These are phyloP conservation scores for Ramichloridium luteum DNA, from an alignment of 2,329 filamentous ascomycete species.

Conservation along the genomic window DNA sequence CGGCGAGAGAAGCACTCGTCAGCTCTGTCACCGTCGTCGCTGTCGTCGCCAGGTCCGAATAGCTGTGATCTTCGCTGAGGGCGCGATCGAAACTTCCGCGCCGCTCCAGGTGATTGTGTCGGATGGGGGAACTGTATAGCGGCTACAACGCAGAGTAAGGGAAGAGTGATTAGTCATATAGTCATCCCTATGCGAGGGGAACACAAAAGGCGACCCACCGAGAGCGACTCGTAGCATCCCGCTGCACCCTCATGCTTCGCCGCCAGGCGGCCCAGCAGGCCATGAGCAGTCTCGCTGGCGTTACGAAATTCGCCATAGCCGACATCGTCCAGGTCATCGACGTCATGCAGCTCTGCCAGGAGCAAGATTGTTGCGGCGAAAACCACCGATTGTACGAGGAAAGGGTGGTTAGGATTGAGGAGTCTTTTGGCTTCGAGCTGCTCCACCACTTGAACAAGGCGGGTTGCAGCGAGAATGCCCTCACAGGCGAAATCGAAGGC, in stretches of 20 bases:
- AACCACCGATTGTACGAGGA: slow-evolving; percentile 9
- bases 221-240: slow-evolving; percentile 10
- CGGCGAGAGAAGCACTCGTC: too few relatives aligned
- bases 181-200: too few relatives aligned
- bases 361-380: slow-evolving; percentile 10
- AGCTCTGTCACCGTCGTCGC: too few relatives aligned
- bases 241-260: slow-evolving; percentile 7
- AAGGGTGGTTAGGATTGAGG: slow-evolving; percentile 11
- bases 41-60: too few relatives aligned
- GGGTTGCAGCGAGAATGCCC: slow-evolving; percentile 8
- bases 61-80: too few relatives aligned
- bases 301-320: slow-evolving; percentile 3
- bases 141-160: too few relatives aligned
- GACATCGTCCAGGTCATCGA: slow-evolving; percentile 1
- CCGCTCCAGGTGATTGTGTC: too few relatives aligned
- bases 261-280: slow-evolving; percentile 8
- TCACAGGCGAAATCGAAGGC: slow-evolving; percentile 6
- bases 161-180: too few relatives aligned
- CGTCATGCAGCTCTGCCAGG: slow-evolving; percentile 8
- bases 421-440: slow-evolving; percentile 8
- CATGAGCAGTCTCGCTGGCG: slow-evolving; percentile 6
- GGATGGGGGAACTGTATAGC: too few relatives aligned
- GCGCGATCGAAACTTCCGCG: too few relatives aligned
- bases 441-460: slow-evolving; percentile 10
- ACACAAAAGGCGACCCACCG: too few relatives aligned